Percentiles rank a stretch among this genome's conserved stretches.
phyloP scores from a whole-genome alignment of 257 asterid genomes.

The Gynochthodes officinalis region DNA sequence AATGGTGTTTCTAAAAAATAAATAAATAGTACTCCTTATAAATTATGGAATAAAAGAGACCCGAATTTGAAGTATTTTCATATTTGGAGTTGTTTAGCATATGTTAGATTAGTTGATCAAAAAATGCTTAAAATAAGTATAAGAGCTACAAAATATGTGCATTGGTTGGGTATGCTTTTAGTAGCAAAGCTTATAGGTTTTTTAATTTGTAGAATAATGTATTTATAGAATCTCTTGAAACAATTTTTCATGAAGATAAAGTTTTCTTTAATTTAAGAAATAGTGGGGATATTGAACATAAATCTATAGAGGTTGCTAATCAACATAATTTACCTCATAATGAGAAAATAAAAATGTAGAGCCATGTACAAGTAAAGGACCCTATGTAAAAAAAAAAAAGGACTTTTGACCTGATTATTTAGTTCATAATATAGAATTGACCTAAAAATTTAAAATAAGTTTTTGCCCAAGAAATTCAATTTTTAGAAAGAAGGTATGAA shows the following conservation, averaged over 20 bases:
- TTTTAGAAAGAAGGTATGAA: not conserved
- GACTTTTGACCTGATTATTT: not conserved
- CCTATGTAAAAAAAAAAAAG: not conserved
- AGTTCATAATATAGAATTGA: too few relatives aligned
- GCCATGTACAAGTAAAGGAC: not conserved
- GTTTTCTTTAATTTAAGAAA: too few relatives aligned
- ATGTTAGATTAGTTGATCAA: not conserved
- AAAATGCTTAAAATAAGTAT: too few relatives aligned
- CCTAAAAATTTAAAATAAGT: too few relatives aligned
- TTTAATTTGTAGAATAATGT: too few relatives aligned
- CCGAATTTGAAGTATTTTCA: not conserved
- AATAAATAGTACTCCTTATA: not conserved
- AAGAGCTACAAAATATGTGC: not conserved
- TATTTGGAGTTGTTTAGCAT: not conserved
- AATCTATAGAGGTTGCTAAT: too few relatives aligned
- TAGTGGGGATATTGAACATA: too few relatives aligned
- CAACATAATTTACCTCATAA: too few relatives aligned
- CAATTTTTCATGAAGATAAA: too few relatives aligned
- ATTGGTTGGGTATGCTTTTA: not conserved
- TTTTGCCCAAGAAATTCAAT: not conserved
- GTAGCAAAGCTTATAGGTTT: too few relatives aligned
- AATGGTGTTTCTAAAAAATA: not conserved
- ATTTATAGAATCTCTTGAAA: too few relatives aligned
- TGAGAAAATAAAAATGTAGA: too few relatives aligned
- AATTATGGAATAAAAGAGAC: not conserved